phyloP scores from a whole-genome alignment of 2,329 filamentous ascomycete genomes.

The Xylaria sp. region DNA sequence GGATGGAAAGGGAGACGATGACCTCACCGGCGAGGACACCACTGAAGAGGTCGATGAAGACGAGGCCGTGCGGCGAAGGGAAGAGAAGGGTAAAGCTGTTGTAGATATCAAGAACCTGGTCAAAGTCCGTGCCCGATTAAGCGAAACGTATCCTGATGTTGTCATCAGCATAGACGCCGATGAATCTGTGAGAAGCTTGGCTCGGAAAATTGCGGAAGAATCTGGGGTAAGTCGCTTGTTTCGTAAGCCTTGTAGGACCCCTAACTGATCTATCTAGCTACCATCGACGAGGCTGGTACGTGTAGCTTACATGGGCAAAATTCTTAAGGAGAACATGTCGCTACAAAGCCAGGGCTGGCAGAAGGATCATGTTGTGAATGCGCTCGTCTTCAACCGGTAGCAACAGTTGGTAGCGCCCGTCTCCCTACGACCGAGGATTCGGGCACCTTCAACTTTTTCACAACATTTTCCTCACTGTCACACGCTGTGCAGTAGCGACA shows the following conservation, averaged over 20 bases:
- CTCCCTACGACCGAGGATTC: slow-evolving; percentile 10
- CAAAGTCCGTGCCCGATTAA: slow-evolving; percentile 70
- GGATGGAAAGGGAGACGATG: slow-evolving; percentile 44
- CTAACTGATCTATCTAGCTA: slow-evolving; percentile 58
- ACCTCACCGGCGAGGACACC: slow-evolving; percentile 44
- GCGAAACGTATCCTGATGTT: slow-evolving; percentile 73
- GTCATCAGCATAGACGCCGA: slow-evolving; percentile 65
- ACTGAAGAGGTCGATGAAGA: slow-evolving; percentile 47
- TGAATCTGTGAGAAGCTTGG: slow-evolving; percentile 72
- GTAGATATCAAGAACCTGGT: slow-evolving; percentile 64
- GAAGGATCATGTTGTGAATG: slow-evolving; percentile 79
- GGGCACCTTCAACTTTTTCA: slow-evolving; percentile 8
- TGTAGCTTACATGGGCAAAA: slow-evolving; percentile 83
- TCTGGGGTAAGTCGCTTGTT: slow-evolving; percentile 64
- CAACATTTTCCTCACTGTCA: background rate
- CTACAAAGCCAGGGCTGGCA: slow-evolving; percentile 79
- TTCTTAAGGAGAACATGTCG: slow-evolving; percentile 74
- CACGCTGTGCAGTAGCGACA: background rate
- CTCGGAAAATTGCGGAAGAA: slow-evolving; percentile 70
- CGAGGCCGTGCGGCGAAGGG: slow-evolving; percentile 55
- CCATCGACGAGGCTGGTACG: slow-evolving; percentile 68
- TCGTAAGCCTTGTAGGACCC: slow-evolving; percentile 9
- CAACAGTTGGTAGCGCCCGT: slow-evolving; percentile 32
- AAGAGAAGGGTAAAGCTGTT: slow-evolving; percentile 70
- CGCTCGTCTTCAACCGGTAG: slow-evolving; percentile 70